phyloP scores from a whole-genome alignment of 345 rosid species.

The Bruguiera parviflora region DNA sequence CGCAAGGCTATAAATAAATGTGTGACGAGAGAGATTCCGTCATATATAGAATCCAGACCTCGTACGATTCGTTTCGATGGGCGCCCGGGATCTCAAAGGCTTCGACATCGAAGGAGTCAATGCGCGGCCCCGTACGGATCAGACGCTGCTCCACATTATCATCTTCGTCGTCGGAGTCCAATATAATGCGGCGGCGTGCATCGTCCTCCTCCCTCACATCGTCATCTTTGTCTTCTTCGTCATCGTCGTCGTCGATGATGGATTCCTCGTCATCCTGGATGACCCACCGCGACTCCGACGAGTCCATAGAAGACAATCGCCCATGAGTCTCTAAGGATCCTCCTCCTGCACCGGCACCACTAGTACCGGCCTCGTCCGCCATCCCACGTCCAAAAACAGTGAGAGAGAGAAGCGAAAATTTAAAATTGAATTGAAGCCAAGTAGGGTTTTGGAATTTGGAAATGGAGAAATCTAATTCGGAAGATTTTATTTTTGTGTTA shows the following conservation, averaged over 20 bases:
- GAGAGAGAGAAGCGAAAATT: not conserved
- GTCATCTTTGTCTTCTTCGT: constrained; percentile 17
- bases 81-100: constrained; percentile 93
- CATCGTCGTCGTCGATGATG: constrained; percentile 47
- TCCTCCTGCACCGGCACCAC: constrained; percentile 24
- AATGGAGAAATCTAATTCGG: too few relatives aligned
- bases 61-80: constrained; percentile 54
- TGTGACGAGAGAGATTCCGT: not conserved
- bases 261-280: constrained; percentile 83
- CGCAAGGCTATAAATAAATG: not conserved
- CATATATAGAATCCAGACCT: constrained; percentile 35
- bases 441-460: constrained; percentile 3
- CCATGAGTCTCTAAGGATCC: constrained; percentile 50
- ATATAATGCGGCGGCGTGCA: constrained; percentile 26
- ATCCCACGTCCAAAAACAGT: constrained; percentile 7
- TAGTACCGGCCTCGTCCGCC: constrained; percentile 58
- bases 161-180: constrained; percentile 74
- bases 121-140: constrained; percentile 85
- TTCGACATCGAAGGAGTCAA: constrained; percentile 93
- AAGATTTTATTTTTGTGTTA: too few relatives aligned
- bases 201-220: constrained; percentile 20
- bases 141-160: constrained; percentile 66
- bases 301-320: constrained; percentile 63
- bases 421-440: not conserved
- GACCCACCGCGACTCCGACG: constrained; percentile 91